These are phyloP conservation scores for Penicillium roqueforti DNA, from an alignment of 495 filamentous ascomycete genomes.

Conservation along the genomic window DNA sequence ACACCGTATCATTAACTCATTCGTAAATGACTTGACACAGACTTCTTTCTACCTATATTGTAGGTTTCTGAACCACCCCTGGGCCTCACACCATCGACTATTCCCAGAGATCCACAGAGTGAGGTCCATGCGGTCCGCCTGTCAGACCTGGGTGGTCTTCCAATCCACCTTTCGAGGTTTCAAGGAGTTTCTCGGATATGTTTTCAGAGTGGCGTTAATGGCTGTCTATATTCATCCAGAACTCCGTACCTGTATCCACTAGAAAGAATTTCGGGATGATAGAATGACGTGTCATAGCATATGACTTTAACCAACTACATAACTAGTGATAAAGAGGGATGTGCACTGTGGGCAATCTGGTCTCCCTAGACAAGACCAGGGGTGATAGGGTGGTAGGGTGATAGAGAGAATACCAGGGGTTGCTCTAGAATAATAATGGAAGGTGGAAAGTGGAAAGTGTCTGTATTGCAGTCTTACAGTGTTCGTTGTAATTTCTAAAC, in stretches of 20 bases:
- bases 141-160: background rate
- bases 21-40: background rate
- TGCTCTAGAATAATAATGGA: too few relatives aligned
- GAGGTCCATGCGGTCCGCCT: constrained; percentile 11
- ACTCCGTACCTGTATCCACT: background rate
- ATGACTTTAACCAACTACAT: too few relatives aligned
- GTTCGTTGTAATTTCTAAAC: too few relatives aligned
- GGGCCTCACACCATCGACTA: background rate
- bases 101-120: background rate
- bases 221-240: background rate
- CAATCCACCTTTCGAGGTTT: background rate
- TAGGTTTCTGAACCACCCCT: background rate
- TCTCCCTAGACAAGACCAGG: too few relatives aligned
- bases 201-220: background rate
- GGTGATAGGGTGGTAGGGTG: too few relatives aligned
- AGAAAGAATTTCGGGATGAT: background rate
- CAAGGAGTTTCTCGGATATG: background rate
- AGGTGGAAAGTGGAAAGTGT: too few relatives aligned
- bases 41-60: background rate
- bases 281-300: background rate
- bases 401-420: too few relatives aligned
- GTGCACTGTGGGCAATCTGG: too few relatives aligned
- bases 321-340: too few relatives aligned
- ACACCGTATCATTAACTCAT: background rate
- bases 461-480: too few relatives aligned